A percentile compares a stretch with the other conserved stretches of the same genome.
Conservation (phyloP, 2,329 filamentous ascomycete genomes). For the Penicillium sp. region DNA sequence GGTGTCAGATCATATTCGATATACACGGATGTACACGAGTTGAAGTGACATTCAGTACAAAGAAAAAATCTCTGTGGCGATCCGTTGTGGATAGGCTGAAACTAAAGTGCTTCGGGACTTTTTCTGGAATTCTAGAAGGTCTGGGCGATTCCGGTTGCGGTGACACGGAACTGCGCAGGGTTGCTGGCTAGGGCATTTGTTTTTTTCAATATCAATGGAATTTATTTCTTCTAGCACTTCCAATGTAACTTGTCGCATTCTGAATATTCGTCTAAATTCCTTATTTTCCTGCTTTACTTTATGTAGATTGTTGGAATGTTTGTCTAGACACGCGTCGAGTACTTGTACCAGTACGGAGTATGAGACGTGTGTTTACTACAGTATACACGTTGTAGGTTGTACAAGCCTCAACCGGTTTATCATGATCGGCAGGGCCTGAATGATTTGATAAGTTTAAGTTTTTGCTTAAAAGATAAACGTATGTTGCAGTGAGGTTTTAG, state of each 20-base stretch:
- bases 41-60: background rate
- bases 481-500: constrained; percentile 1
- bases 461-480: background rate
- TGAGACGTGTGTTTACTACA: no score
- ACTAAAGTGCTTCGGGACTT: constrained; percentile 16
- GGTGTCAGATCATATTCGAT: background rate
- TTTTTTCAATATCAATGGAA: no score
- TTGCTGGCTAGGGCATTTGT: background rate
- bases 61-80: constrained; percentile 17
- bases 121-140: constrained; percentile 24
- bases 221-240: background rate
- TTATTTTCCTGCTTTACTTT: no score
- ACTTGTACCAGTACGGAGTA: background rate
- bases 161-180: background rate
- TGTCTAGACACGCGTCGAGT: background rate
- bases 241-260: background rate
- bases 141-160: constrained; percentile 5
- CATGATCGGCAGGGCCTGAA: constrained; percentile 12
- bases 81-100: constrained; percentile 12
- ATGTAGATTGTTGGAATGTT: no score
- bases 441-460: background rate
- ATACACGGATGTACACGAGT: background rate
- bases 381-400: constrained; percentile 1
- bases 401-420: constrained; percentile 6
- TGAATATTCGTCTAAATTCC: no score